Evolutionary conservation across 371 early-diverging fungal species (phyloP), one percentile per base, ranked within the genome.

Genomic region (Mucor ambiguus): DNA sequence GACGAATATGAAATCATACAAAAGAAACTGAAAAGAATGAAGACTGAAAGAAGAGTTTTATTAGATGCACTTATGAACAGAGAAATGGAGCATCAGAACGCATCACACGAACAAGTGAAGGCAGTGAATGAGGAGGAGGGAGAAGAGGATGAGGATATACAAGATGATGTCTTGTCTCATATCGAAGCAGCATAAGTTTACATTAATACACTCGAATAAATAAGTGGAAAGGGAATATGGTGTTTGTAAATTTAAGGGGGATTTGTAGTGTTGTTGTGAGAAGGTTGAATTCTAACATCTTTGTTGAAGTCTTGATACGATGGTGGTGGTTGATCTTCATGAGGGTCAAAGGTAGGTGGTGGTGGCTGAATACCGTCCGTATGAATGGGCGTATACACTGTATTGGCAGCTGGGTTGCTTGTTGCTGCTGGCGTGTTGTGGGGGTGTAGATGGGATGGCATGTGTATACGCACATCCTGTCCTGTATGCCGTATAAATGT

Each of bases 1-100:
- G 75, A 81, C 9, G 87, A 87, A 64, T 86, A 78, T 33, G 74
- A 71, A 22, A 71, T 77, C 16, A 54, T 74, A 20, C 82, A 81
- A 61, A 81, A 80, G 69, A 83, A 84, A 30, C 32, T 87, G 32
- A 76, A 71, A 30, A 67, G 85, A 46, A 60, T 87, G 60, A 77
- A 76, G 43, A 82, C 83, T 12, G 87, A 87, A 54, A 69, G 85
- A 37, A 74, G 77, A 43, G 73, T 87, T 30, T 63, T 87, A 46
- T 61, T 87, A 52, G 86, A 87, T 44, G 85, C 80, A 4, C 57
- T 86, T 6, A 73, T 81, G 76, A 60, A 64, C 26, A 67, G 30
- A 55, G 67, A 66, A 49, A 58, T 43, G 58, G 10, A 29, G 9
- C 30, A 57, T 16, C 16, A 38, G 8, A 12, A 33, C 5, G 26